A percentile compares a stretch with the other conserved stretches of the same genome.
Conservation (phyloP, 768 basidiomycete species). For the Phallus indusiatus region DNA sequence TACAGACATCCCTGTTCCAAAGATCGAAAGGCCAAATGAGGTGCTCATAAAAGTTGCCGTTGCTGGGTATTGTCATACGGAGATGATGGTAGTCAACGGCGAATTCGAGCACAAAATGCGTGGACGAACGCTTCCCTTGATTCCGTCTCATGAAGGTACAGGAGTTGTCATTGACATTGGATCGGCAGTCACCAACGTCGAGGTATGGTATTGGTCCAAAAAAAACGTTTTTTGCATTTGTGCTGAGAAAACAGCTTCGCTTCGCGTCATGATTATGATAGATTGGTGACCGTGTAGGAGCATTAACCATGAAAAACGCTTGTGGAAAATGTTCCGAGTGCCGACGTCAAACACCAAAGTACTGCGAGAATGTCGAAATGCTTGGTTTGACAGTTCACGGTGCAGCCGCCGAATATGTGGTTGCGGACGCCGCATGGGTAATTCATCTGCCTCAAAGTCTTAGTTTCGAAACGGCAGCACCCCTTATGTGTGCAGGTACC, state of each 20-base stretch:
- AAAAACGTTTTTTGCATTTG: too few species aligned
- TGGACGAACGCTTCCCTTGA: neutral
- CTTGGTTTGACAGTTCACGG: neutral
- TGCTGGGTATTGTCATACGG: constrained; percentile 5
- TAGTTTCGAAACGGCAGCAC: neutral
- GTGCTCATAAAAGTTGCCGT: constrained; percentile 1
- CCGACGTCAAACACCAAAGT: neutral
- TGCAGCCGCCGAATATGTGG: constrained; percentile 4
- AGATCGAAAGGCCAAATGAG: neutral
- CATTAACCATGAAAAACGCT: neutral
- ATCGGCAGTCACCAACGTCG: neutral
- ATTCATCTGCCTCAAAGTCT: neutral
- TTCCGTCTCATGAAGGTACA: constrained; percentile 3
- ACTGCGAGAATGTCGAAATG: neutral
- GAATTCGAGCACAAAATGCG: neutral
- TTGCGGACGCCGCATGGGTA: neutral
- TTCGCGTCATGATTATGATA: too few species aligned
- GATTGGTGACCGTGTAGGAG: constrained; percentile 2
- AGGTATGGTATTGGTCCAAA: neutral
- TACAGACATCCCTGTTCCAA: neutral
- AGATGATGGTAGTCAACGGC: constrained; percentile 1
- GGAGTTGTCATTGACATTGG: constrained; percentile 1
- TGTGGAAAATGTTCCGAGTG: constrained; percentile 2
- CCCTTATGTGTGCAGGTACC: constrained; percentile 7
- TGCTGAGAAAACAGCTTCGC: too few species aligned